Base-by-base conservation (phyloP, 2,329 filamentous ascomycete genomes). In the Aureobasidium subglaciale region DNA sequence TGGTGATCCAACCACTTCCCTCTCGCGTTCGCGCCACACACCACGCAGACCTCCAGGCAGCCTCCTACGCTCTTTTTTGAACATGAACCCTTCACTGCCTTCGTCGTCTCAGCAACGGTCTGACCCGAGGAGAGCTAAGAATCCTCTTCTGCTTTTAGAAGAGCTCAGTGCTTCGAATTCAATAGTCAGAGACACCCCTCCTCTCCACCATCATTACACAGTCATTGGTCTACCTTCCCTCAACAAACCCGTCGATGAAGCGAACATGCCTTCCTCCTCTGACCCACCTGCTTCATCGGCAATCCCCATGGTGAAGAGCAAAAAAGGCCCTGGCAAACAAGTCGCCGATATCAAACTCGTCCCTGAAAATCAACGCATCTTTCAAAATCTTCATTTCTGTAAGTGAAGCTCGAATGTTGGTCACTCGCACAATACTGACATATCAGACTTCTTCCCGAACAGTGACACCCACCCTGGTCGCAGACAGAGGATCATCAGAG, bases 371-470 rank as follows among this genome's bases (percentile, higher is more conserved):
- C 61, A 63, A 32, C 65, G 62, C 34, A 61, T 69, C 18, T 69
- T 70, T 50, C 58, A 59, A 9, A 60, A 56, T 18, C 56, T 67
- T 2, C 63, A 64, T 45, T 68, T 70, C 57, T 70, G 59, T 60
- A 49, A 50, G 59, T 52, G 7, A n/a, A 3, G 3, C 3, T 9
- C 7, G 8, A 3, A 24, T 5, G 2, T 9, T 9, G 5, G 7
- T 32, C 16, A 2, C 9, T 16, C n/a, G 10, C 10, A 6, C 9
- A 5, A 27, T 13, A 16, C 54, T 56, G n/a, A 56, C 6, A 2
- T 3, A 16, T 4, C 29, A 78, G 75, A 83, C 70, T 96, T 93
- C 67, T 82, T 95, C 5, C 92, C 90, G 0, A 87, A 93, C 61
- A 82, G 90, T 60, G 86, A 92, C 60, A 78, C 87, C 43, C 81